Conservation (phyloP, 2,329 filamentous ascomycete species). For the Xylaria sp. region DNA sequence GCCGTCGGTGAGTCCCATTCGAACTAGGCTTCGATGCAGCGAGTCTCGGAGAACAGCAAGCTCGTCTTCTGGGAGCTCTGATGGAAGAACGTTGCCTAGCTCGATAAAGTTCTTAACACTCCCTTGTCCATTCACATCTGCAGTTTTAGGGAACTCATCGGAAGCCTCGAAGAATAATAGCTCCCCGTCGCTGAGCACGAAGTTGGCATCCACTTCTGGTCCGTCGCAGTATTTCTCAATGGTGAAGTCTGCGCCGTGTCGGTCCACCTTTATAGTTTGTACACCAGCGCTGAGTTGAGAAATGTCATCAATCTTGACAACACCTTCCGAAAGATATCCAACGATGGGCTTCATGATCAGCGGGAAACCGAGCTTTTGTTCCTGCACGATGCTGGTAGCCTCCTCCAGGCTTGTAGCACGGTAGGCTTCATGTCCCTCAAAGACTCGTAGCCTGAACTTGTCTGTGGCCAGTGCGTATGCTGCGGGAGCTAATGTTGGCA, state of each 20-base stretch:
- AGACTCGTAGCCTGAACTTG: slow-evolving; percentile 4
- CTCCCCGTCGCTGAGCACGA: slow-evolving; percentile 53
- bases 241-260: slow-evolving; percentile 41
- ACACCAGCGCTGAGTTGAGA: not conserved
- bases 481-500: not conserved
- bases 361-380: not conserved
- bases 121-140: slow-evolving; percentile 37
- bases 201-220: slow-evolving; percentile 56
- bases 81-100: slow-evolving; percentile 6
- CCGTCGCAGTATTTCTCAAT: slow-evolving; percentile 55
- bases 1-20: slow-evolving; percentile 44
- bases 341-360: slow-evolving; percentile 9
- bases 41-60: slow-evolving; percentile 35
- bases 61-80: not conserved
- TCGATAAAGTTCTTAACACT: not conserved
- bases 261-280: not conserved
- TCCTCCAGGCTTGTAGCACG: not conserved
- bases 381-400: not conserved
- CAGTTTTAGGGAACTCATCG: slow-evolving; percentile 53
- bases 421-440: slow-evolving; percentile 10
- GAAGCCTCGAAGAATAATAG: slow-evolving; percentile 54
- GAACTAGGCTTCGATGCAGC: slow-evolving; percentile 39
- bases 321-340: slow-evolving; percentile 1
- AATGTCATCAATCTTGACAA: not conserved
- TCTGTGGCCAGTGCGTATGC: slow-evolving; percentile 1